A percentile compares a stretch with the other conserved stretches of the same genome.
These are phyloP conservation scores for Botryotinia calthae DNA, from an alignment of 2,329 filamentous ascomycete genomes.

Conservation along the genomic window DNA sequence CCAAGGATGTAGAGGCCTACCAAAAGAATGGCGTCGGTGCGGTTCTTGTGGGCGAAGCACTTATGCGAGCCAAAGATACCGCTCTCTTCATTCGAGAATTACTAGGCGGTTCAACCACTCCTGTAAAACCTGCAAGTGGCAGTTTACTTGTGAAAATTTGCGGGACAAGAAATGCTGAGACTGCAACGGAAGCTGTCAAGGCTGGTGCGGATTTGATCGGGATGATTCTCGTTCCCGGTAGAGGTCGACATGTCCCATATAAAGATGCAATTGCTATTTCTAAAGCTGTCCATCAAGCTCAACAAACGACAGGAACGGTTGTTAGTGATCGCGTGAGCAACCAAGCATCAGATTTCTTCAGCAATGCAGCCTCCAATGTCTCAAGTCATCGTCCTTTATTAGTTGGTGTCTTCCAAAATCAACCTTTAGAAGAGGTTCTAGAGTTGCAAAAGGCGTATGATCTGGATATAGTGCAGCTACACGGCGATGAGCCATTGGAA, in stretches of 20 bases:
- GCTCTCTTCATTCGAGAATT: constrained; percentile 79
- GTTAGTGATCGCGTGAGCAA: constrained; percentile 32
- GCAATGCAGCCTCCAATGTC: constrained; percentile 48
- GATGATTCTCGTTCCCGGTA: constrained; percentile 82
- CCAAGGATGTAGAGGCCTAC: constrained; percentile 85
- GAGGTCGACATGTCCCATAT: constrained; percentile 75
- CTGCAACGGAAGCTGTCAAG: constrained; percentile 75
- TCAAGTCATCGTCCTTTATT: constrained; percentile 65
- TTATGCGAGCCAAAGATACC: constrained; percentile 88
- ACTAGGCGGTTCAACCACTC: constrained; percentile 55
- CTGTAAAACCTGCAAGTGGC: constrained; percentile 41
- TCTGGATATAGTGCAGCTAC: constrained; percentile 88
- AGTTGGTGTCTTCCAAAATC: constrained; percentile 92
- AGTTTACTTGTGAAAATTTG: constrained; percentile 87
- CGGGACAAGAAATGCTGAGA: constrained; percentile 80
- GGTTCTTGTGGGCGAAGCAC: constrained; percentile 88
- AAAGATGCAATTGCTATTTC: constrained; percentile 81
- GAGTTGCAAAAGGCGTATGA: constrained; percentile 71
- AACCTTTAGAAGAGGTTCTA: constrained; percentile 79
- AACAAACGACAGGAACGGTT: constrained; percentile 29
- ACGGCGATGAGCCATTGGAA: constrained; percentile 87
- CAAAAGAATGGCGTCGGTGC: constrained; percentile 87
- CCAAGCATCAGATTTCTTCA: constrained; percentile 68
- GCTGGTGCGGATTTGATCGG: constrained; percentile 89
- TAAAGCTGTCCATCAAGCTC: constrained; percentile 61